These are phyloP conservation scores for Xylaria multiplex DNA, from an alignment of 2,329 filamentous ascomycete genomes.

Conservation along the genomic window DNA sequence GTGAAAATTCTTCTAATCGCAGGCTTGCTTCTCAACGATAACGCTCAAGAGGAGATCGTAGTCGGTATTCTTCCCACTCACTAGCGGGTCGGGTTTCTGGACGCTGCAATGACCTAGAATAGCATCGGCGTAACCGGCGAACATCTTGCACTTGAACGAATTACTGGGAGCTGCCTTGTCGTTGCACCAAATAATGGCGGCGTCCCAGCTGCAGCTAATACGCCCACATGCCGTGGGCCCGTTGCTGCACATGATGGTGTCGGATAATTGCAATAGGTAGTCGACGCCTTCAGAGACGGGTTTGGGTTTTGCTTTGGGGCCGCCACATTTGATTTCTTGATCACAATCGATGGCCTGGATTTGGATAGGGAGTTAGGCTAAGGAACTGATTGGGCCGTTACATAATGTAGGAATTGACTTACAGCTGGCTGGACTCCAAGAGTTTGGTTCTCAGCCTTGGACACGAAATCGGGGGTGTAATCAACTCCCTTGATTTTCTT, in stretches of 20 bases:
- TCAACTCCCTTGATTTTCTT: constrained; percentile 21
- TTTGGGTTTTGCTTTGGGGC: background rate
- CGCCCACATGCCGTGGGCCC: constrained; percentile 8
- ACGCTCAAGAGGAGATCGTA: background rate
- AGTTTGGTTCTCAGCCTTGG: background rate
- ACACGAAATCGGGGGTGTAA: constrained; percentile 20
- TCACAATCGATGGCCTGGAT: background rate
- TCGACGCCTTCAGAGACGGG: background rate
- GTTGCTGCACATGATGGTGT: constrained; percentile 6
- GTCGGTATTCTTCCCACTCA: background rate
- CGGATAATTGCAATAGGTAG: constrained; percentile 3
- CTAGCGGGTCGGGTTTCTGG: background rate
- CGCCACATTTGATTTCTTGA: constrained; percentile 2
- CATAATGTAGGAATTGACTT: background rate
- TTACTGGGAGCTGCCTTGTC: background rate
- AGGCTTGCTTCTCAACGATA: background rate
- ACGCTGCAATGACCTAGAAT: background rate
- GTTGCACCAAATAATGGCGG: constrained; percentile 24
- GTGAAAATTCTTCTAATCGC: background rate
- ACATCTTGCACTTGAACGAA: constrained; percentile 11
- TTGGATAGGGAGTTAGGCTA: background rate
- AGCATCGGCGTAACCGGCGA: background rate
- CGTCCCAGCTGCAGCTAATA: constrained; percentile 27
- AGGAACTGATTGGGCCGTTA: background rate
- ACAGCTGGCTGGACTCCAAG: background rate